Base-by-base conservation (phyloP, 768 basidiomycete genomes). In the Boletellus ananas region DNA sequence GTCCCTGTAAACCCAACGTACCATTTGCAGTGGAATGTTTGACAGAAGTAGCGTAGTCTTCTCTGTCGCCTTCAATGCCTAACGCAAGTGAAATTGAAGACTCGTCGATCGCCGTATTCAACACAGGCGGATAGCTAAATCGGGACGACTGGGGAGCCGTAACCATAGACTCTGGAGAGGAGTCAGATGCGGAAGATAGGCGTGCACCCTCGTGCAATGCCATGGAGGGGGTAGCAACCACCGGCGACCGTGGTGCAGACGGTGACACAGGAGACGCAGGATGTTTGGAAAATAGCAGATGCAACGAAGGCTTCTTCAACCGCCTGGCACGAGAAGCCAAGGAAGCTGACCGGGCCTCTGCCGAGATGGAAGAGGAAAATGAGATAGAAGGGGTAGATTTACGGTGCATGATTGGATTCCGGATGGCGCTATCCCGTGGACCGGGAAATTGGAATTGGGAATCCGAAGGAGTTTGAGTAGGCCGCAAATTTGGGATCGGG, bases 231-330 rank as follows among this genome's bases (percentile, higher is more conserved):
- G 52, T 34, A 21, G 51, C 43, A 25, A 54, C 45, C 11, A 50
- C 55, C 8, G 68, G 66, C 25, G 64, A 69, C 27, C 58, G 66
- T 47, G 59, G 50, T 47, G 58, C 38, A 34, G 68, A 63, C 41
- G 63, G 60, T 21, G 66, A 64, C 39, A 79, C 58, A 3, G 79
- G 73, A 20, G 83, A 78, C 3, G 72, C 66, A 6, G 84, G 81
- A 42, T 76, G 78, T 70, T 84, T 86, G 29, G 83, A 74, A 64
- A 89, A 85, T 17, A 88, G 71, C 16, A 87, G 69, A 43, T 81
- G 80, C 49, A 88, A 67, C 3, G 87, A 88, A 0, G 88, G 84
- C 44, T 83, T 85, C 67, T 85, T 87, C 51, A 75, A 63, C 50
- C 70, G 73, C 47, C 63, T 65, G 21, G 68, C 61, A 41, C 63